A percentile compares a stretch with the other conserved stretches of the same genome.
These are phyloP conservation scores for Lactarius sp. DNA, from an alignment of 768 basidiomycete genomes.

Conservation along the genomic window DNA sequence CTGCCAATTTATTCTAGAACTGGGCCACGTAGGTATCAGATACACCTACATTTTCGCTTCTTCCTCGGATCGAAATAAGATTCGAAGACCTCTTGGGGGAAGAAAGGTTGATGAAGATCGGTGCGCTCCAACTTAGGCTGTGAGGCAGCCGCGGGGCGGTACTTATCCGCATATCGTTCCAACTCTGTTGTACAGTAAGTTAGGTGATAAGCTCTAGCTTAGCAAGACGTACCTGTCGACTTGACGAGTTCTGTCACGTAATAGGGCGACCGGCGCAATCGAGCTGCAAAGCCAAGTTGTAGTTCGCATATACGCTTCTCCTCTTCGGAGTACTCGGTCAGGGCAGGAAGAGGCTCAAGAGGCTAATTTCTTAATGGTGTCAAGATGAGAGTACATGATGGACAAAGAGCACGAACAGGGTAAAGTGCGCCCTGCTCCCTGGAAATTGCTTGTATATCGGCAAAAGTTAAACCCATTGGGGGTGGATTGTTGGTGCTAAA, in stretches of 20 bases:
- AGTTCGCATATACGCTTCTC: conserved; percentile 62
- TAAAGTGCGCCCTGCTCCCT: conserved; percentile 74
- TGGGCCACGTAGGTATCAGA: background rate
- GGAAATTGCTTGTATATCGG: conserved; percentile 72
- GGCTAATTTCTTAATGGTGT: conserved; percentile 40
- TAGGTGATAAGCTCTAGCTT: background rate
- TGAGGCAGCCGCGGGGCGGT: conserved; percentile 53
- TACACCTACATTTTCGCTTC: conserved; percentile 47
- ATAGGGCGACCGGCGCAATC: conserved; percentile 67
- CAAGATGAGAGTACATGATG: conserved; percentile 1
- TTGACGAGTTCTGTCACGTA: conserved; percentile 69
- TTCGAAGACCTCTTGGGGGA: conserved; percentile 72
- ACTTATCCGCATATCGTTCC: conserved; percentile 81
- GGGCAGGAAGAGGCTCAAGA: conserved; percentile 58
- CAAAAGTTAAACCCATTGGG: conserved; percentile 77
- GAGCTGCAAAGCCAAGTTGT: conserved; percentile 60
- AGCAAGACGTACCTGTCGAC: conserved; percentile 44
- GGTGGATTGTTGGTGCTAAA: conserved; percentile 40
- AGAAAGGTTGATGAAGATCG: conserved; percentile 70
- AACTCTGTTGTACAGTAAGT: conserved; percentile 44
- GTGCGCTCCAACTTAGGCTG: conserved; percentile 66
- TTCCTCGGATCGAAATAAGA: conserved; percentile 73
- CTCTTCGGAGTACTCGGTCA: conserved; percentile 58
- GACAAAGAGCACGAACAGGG: conserved; percentile 51
- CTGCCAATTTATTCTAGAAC: conserved; percentile 12